A percentile compares a stretch with the other conserved stretches of the same genome.
Evolutionary conservation across 2,329 filamentous ascomycete genomes (phyloP).

Genomic region (Lachnum nothofagi): DNA sequence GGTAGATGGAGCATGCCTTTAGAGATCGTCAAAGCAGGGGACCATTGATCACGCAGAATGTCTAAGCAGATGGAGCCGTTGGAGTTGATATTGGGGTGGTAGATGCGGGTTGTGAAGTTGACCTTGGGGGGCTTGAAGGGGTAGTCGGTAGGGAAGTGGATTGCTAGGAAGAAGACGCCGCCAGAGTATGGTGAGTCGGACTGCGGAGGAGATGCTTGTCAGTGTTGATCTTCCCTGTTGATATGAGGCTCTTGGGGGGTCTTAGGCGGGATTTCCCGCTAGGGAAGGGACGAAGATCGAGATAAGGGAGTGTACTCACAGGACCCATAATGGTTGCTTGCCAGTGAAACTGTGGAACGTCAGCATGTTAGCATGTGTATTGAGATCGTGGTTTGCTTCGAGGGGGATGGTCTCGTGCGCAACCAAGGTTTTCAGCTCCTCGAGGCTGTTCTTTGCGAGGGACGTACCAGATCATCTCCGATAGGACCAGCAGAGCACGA

Average conservation of each 20-base stretch:
- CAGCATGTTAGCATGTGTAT: conserved; percentile 31
- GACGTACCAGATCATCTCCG: conserved; percentile 92
- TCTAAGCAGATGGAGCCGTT: conserved; percentile 99
- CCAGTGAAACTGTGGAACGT: conserved; percentile 81
- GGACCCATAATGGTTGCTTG: conserved; percentile 99
- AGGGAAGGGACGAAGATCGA: conserved; percentile 9
- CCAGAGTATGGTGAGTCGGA: conserved; percentile 95
- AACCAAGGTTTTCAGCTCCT: conserved; percentile 17
- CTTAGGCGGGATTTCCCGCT: conserved; percentile 8
- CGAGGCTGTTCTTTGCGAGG: conserved; percentile 11
- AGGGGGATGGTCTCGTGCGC: conserved; percentile 23
- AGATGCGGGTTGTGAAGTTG: conserved; percentile 99
- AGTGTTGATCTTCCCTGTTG: background rate
- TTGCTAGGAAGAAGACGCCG: conserved; percentile 97
- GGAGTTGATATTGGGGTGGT: conserved; percentile 99
- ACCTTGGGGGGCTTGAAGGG: conserved; percentile 99
- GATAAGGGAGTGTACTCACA: conserved; percentile 55
- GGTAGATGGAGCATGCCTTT: conserved; percentile 67
- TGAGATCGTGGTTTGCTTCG: conserved; percentile 3
- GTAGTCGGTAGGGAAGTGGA: conserved; percentile 99
- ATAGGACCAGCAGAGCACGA: conserved; percentile 97
- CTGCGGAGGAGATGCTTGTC: conserved; percentile 41
- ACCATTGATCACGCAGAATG: conserved; percentile 98
- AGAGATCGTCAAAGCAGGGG: conserved; percentile 93
- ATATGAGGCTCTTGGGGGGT: no score